phyloP scores from a whole-genome alignment of 2,329 filamentous ascomycete species.

The Beauveria brongniartii region DNA sequence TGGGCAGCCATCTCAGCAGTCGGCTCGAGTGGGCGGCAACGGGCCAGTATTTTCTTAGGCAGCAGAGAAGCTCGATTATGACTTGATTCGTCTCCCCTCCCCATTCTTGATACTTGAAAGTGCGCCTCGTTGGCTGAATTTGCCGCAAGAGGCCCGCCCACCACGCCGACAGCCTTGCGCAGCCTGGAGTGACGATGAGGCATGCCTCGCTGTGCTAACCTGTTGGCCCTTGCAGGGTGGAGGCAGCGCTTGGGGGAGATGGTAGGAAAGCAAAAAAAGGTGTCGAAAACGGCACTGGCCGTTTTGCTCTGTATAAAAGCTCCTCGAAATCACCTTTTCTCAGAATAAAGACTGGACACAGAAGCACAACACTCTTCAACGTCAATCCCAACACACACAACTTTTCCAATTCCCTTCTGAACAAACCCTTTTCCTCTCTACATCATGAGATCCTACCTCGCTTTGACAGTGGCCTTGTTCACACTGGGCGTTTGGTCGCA shows the following conservation, averaged over 20 bases:
- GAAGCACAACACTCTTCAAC: no score
- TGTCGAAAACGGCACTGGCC: background rate
- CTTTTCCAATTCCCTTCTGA: background rate
- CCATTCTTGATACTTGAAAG: no score
- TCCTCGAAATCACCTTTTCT: no score
- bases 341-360: no score
- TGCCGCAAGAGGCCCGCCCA: background rate
- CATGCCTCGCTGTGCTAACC: background rate
- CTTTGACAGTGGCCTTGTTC: background rate
- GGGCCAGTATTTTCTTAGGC: no score
- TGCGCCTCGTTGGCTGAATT: background rate
- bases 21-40: no score
- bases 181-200: background rate
- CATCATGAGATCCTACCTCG: background rate
- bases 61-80: no score
- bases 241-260: background rate
- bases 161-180: background rate
- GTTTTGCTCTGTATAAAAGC: no score
- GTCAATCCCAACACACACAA: no score
- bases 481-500: background rate
- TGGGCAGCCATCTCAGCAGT: no score
- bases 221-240: background rate
- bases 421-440: no score
- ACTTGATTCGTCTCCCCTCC: no score
- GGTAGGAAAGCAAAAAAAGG: background rate